phyloP scores from a whole-genome alignment of 768 basidiomycete genomes.

The Hydnum rufescens region DNA sequence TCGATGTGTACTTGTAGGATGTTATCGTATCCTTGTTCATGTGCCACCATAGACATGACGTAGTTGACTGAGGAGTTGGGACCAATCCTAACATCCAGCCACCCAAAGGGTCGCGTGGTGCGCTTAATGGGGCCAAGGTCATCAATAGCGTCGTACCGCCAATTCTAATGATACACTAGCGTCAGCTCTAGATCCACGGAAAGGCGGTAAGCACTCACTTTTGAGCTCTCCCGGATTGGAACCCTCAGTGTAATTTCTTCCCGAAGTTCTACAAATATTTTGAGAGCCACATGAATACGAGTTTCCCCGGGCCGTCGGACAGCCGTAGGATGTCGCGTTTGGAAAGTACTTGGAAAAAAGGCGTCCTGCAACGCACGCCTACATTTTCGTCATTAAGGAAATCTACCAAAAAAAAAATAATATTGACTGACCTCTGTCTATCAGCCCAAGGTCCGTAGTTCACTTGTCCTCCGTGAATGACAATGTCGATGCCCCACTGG shows the following conservation, averaged over 20 bases:
- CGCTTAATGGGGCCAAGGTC: slow-evolving; percentile 26
- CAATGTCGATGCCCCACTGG: slow-evolving; percentile 83
- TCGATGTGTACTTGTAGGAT: slow-evolving; percentile 68
- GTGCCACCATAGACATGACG: slow-evolving; percentile 61
- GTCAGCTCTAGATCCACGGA: not conserved
- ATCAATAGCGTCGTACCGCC: slow-evolving; percentile 67
- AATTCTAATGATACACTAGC: slow-evolving; percentile 34
- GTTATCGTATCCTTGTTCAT: slow-evolving; percentile 55
- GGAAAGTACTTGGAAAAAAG: slow-evolving; percentile 71
- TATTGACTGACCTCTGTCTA: slow-evolving; percentile 47
- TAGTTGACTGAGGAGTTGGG: slow-evolving; percentile 76
- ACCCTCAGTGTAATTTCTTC: slow-evolving; percentile 59
- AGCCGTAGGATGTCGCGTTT: slow-evolving; percentile 34
- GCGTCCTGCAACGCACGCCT: slow-evolving; percentile 57
- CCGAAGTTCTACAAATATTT: slow-evolving; percentile 61
- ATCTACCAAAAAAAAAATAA: not conserved
- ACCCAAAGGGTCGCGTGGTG: slow-evolving; percentile 40
- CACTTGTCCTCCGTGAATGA: slow-evolving; percentile 52
- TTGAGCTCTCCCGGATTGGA: slow-evolving; percentile 85
- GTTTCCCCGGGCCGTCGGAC: slow-evolving; percentile 37
- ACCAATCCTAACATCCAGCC: slow-evolving; percentile 53
- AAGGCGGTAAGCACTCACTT: slow-evolving; percentile 25
- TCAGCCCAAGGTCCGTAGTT: slow-evolving; percentile 96
- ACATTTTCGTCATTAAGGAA: slow-evolving; percentile 1
- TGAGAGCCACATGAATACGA: slow-evolving; percentile 65